Conservation (phyloP, 2,329 filamentous ascomycete genomes). For the Ceratocystiopsis sp. region DNA sequence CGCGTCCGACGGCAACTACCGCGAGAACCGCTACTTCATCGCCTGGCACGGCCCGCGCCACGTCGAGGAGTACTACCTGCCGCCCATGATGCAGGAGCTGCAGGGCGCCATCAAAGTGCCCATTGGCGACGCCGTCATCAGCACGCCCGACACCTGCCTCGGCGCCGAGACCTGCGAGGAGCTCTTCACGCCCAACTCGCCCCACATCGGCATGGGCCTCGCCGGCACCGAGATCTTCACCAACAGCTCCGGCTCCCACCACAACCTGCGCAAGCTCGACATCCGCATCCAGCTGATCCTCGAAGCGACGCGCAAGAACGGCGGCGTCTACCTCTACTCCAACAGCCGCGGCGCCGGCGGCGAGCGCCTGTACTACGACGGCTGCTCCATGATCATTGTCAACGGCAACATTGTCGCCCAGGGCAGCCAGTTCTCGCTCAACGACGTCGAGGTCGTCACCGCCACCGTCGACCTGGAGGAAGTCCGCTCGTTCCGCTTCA, state of each 20-base stretch:
- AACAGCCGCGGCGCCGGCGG: constrained; percentile 29
- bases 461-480: constrained; percentile 57
- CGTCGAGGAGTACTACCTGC: constrained; percentile 48
- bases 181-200: constrained; percentile 17
- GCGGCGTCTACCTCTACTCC: constrained; percentile 34
- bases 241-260: constrained; percentile 52
- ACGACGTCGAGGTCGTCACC: constrained; percentile 47
- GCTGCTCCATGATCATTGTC: constrained; percentile 44
- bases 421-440: constrained; percentile 39
- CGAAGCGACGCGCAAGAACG: constrained; percentile 38
- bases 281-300: constrained; percentile 44
- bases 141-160: constrained; percentile 41
- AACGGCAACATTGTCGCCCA: constrained; percentile 49
- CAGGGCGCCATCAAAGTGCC: constrained; percentile 29
- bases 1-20: constrained; percentile 34
- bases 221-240: constrained; percentile 56
- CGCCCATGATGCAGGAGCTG: constrained; percentile 38
- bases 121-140: constrained; percentile 53
- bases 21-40: constrained; percentile 40
- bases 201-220: constrained; percentile 43
- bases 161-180: constrained; percentile 21
- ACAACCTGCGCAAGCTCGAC: constrained; percentile 41
- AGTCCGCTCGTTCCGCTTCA: constrained; percentile 43
- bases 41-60: constrained; percentile 42
- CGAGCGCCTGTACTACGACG: constrained; percentile 45